Evolutionary conservation across 768 basidiomycete genomes (phyloP).

Genomic region (Leccinum truebloodii): DNA sequence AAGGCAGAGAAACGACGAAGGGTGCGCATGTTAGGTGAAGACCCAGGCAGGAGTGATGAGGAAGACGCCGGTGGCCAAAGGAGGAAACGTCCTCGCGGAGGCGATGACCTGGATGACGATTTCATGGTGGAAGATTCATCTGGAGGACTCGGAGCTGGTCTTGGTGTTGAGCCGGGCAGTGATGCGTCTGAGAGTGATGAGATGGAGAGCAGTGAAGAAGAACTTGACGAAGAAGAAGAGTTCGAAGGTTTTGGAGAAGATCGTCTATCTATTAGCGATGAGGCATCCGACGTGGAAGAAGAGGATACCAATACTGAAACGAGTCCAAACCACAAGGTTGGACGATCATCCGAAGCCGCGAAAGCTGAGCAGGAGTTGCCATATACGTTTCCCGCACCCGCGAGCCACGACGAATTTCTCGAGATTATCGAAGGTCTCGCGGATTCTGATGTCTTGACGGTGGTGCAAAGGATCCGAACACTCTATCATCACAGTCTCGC

Average conservation of each 20-base stretch:
- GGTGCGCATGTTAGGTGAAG: conserved; percentile 83
- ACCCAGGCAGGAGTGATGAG: conserved; percentile 65
- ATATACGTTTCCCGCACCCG: conserved; percentile 89
- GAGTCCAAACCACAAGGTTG: conserved; percentile 33
- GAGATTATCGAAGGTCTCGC: conserved; percentile 71
- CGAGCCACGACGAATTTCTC: conserved; percentile 86
- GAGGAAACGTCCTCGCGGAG: conserved; percentile 59
- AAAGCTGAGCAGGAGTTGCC: conserved; percentile 67
- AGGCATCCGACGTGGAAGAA: conserved; percentile 36
- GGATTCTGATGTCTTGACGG: conserved; percentile 72
- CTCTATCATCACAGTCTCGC: conserved; percentile 92
- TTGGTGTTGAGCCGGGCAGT: conserved; percentile 43
- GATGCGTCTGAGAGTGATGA: conserved; percentile 36
- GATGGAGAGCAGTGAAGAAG: conserved; percentile 34
- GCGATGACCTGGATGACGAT: conserved; percentile 93
- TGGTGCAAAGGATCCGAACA: conserved; percentile 87
- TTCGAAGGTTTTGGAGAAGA: conserved; percentile 37
- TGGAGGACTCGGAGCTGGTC: conserved; percentile 35
- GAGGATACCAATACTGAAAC: conserved; percentile 47
- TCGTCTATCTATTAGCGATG: conserved; percentile 38
- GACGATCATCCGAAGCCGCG: conserved; percentile 33
- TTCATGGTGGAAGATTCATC: conserved; percentile 48
- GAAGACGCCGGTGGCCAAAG: conserved; percentile 43
- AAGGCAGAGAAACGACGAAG: conserved; percentile 79
- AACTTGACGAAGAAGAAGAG: conserved; percentile 10